Evolutionary conservation across 2,329 filamentous ascomycete genomes (phyloP).

Genomic region (Penicillium sp.): DNA sequence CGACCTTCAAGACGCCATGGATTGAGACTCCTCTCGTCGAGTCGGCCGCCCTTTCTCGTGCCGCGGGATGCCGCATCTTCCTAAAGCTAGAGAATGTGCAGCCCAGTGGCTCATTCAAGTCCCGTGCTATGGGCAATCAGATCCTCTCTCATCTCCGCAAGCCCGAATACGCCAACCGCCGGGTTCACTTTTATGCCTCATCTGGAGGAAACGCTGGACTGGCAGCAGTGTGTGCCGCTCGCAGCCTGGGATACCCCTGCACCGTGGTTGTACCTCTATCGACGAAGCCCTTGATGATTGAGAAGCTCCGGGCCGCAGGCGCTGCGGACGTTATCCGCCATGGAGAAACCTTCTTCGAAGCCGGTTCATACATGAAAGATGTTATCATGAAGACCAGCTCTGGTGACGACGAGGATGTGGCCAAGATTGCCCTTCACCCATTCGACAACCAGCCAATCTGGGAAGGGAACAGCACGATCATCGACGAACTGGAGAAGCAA

Average conservation of each 20-base stretch:
- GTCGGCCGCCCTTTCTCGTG: slow-evolving; percentile 66
- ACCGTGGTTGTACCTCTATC: slow-evolving; percentile 73
- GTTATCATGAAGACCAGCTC: slow-evolving; percentile 43
- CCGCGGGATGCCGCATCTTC: slow-evolving; percentile 76
- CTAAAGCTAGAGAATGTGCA: slow-evolving; percentile 86
- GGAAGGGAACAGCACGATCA: slow-evolving; percentile 48
- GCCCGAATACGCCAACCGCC: slow-evolving; percentile 43
- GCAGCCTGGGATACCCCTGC: slow-evolving; percentile 62
- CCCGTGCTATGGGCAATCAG: slow-evolving; percentile 71
- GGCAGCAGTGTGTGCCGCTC: slow-evolving; percentile 73
- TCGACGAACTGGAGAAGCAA: slow-evolving; percentile 47
- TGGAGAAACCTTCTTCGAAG: slow-evolving; percentile 69
- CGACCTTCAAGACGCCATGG: slow-evolving; percentile 57
- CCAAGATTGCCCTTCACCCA: slow-evolving; percentile 46
- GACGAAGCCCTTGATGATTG: slow-evolving; percentile 69
- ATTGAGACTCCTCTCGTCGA: slow-evolving; percentile 70
- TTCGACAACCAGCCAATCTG: slow-evolving; percentile 50
- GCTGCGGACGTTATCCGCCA: slow-evolving; percentile 65
- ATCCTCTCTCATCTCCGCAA: slow-evolving; percentile 57
- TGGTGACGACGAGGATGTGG: slow-evolving; percentile 31
- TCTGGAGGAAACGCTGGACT: slow-evolving; percentile 84
- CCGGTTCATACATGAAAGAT: slow-evolving; percentile 66
- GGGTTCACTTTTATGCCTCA: slow-evolving; percentile 73
- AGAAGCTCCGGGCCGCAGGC: slow-evolving; percentile 69
- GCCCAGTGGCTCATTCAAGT: slow-evolving; percentile 85